Evolutionary conservation across 257 asterid species (phyloP).

Genomic region (Craterostigma plantagineum): DNA sequence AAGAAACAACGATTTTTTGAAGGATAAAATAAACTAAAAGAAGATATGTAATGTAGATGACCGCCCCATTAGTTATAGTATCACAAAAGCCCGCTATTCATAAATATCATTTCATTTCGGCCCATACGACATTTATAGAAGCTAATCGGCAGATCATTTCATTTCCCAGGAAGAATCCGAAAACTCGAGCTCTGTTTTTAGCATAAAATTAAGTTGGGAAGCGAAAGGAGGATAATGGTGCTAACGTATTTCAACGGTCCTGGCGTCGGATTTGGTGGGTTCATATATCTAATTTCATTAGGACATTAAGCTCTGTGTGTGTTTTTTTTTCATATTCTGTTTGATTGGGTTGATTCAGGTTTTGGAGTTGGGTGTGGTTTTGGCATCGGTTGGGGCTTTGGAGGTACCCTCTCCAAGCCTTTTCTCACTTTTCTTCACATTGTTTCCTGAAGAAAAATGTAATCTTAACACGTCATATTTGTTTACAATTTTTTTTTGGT

Average conservation of each 20-base stretch:
- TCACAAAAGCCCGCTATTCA: too few relatives aligned
- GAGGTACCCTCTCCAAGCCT: conserved; percentile 22
- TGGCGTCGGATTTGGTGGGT: conserved; percentile 65
- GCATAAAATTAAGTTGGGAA: too few relatives aligned
- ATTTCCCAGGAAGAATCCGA: too few relatives aligned
- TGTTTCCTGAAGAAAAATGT: not conserved
- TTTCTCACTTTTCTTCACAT: not conserved
- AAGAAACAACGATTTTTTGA: too few relatives aligned
- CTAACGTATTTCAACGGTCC: conserved; percentile 50
- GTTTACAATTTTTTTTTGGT: not conserved
- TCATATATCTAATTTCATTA: not conserved
- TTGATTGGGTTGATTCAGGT: conserved; percentile 15
- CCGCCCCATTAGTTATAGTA: too few relatives aligned
- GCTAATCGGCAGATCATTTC: too few relatives aligned
- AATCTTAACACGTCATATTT: not conserved
- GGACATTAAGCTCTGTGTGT: not conserved
- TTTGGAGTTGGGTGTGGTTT: conserved; percentile 60
- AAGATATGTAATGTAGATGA: too few relatives aligned
- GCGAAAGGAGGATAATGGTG: conserved; percentile 19
- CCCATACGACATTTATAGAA: too few relatives aligned
- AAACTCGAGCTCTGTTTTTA: too few relatives aligned
- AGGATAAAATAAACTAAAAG: too few relatives aligned
- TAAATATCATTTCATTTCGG: too few relatives aligned
- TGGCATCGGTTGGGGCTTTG: conserved; percentile 70
- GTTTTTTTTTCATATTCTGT: not conserved